Conservation (phyloP, 371 early-diverging fungal species). For the Syncephalastrum contaminatum region DNA sequence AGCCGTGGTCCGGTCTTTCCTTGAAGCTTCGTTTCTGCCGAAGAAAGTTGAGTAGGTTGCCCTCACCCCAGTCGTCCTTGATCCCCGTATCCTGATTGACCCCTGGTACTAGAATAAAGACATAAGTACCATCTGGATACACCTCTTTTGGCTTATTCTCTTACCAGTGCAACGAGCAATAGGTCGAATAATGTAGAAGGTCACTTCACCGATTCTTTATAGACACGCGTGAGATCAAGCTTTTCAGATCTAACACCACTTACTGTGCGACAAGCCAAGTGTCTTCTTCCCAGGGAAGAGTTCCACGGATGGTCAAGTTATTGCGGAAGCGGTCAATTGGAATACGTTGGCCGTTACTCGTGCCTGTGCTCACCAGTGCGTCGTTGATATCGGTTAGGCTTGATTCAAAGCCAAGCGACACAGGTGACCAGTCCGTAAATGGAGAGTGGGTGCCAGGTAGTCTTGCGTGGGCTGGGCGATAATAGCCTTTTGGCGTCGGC, state of each 20-base stretch:
- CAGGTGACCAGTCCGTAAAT: slow-evolving; percentile 45
- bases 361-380: slow-evolving; percentile 23
- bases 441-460: slow-evolving; percentile 39
- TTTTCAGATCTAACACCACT: background rate
- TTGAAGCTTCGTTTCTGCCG: slow-evolving; percentile 27
- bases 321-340: slow-evolving; percentile 44
- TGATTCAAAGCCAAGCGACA: slow-evolving; percentile 37
- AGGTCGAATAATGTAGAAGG: slow-evolving; percentile 40
- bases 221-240: background rate
- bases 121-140: too few relatives aligned
- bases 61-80: slow-evolving; percentile 40
- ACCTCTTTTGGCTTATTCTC: background rate
- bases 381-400: slow-evolving; percentile 35
- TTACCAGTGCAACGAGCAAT: slow-evolving; percentile 45
- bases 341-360: slow-evolving; percentile 33
- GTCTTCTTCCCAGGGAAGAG: slow-evolving; percentile 50
- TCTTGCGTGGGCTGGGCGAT: slow-evolving; percentile 39
- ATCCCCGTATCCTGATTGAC: slow-evolving; percentile 47
- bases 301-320: slow-evolving; percentile 43
- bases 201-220: slow-evolving; percentile 45
- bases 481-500: slow-evolving; percentile 22
- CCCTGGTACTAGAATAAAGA: slow-evolving; percentile 36
- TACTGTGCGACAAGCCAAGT: slow-evolving; percentile 47
- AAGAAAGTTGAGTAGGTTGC: slow-evolving; percentile 30
- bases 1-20: slow-evolving; percentile 31